Evolutionary conservation across 2,329 filamentous ascomycete species (phyloP), one percentile per base, ranked within the genome.

Genomic region (Pyrenophora seminiperda): DNA sequence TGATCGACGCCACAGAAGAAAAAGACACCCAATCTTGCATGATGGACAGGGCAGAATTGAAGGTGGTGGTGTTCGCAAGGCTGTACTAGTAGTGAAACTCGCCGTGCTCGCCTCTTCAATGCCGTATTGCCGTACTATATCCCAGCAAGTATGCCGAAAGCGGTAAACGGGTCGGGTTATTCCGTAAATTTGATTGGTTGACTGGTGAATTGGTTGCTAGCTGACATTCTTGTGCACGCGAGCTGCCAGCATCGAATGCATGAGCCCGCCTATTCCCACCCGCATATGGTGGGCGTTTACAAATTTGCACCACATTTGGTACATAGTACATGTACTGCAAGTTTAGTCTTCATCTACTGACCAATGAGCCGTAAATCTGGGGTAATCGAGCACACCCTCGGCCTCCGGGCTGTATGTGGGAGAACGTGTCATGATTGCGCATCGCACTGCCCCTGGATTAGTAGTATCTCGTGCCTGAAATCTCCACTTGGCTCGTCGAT

Each of bases 231-330:
- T 14, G 14, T 33, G 43, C 48, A 33, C 37, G 43, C 43, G 37
- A 37, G 24, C 34, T 31, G 43, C 43, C 31, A 37, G 24, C 34
- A 39, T 22, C 29, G 24, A 31, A 42, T 46, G 48, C 48, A 51
- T 38, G 32, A 38, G 22, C 38, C 48, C 24, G 15, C 48, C 32
- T 32, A 31, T 20, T 36, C 10, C 29, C 32, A n/a, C 27, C 22
- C 47, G 48, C 37, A 51, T 31, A 24, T 17, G 27, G 32, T 32
- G 38, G 27, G 32, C 27, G 38, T 42, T 33, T 32, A 22, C 31
- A 17, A 15, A 32, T 22, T 17, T 22, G 5, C 30, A 32, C 43
- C 11, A 32, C 18, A n/a, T n/a, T n/a, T n/a, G n/a, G n/a, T n/a
- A n/a, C n/a, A n/a, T n/a, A n/a, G n/a, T n/a, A n/a, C n/a, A n/a